Base-by-base conservation (phyloP, 768 basidiomycete genomes). In the Kwoniella sp. region DNA sequence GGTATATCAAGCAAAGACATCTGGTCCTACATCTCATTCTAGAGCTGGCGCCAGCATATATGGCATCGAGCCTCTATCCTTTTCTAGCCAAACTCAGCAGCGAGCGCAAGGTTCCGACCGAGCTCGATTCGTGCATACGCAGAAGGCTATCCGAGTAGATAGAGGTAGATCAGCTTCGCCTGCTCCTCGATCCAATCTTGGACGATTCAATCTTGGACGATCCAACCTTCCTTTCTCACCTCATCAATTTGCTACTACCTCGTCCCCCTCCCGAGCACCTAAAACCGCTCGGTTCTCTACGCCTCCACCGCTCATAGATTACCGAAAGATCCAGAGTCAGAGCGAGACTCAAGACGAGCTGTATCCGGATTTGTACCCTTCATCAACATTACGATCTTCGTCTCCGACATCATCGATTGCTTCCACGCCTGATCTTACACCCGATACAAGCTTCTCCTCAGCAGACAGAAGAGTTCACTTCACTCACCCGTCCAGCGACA, bases 351-450 rank as follows among this genome's bases (percentile, higher is more conserved):
- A n/a, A n/a, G n/a, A n/a, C n/a, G n/a, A n/a, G n/a, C n/a, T n/a
- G n/a, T n/a, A n/a, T n/a, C n/a, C n/a, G n/a, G n/a, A n/a, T n/a
- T n/a, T n/a, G n/a, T n/a, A n/a, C n/a, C n/a, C n/a, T n/a, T n/a
- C n/a, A n/a, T n/a, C n/a, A n/a, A n/a, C n/a, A n/a, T n/a, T n/a
- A n/a, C n/a, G n/a, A n/a, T 47, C 46, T n/a, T 15, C 40, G 10
- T 44, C 40, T 15, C 40, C 10, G 8, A 19, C 40, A 15, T 10
- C 40, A 19, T 44, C 40, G 40, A 44, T 19, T 15, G 8, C 40
- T 9, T 44, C 40, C 3, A 63, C 61, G n/a, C 61, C 61, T 21
- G 61, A 56, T 19, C 47, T 63, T 2, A 63, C 61, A 47, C 55
- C 61, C 5, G 54, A 36, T 37, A 55, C 61, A 44, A 44, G 40